Evolutionary conservation across 495 filamentous ascomycete genomes (phyloP).

Genomic region (Platismatia glauca): DNA sequence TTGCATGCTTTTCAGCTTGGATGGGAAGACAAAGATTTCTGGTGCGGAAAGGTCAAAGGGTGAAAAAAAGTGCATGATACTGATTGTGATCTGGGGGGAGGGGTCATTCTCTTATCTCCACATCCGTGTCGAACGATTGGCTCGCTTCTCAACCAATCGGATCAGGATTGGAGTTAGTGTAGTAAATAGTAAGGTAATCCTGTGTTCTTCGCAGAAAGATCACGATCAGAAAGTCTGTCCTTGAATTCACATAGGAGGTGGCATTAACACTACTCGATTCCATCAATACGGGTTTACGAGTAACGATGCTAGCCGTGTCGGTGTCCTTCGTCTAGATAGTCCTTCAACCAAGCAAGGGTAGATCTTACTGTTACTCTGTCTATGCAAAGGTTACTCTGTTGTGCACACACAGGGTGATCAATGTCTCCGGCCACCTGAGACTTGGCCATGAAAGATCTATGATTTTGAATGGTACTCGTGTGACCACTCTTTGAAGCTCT

Average conservation of each 20-base stretch:
- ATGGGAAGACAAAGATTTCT: background rate
- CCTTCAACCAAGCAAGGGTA: too few relatives aligned
- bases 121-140: constrained; percentile 1
- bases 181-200: too few relatives aligned
- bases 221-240: too few relatives aligned
- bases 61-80: background rate
- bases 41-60: background rate
- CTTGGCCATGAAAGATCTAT: background rate
- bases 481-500: constrained; percentile 39
- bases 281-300: too few relatives aligned
- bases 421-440: background rate
- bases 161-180: too few relatives aligned
- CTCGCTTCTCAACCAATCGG: constrained; percentile 10
- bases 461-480: background rate
- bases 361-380: background rate
- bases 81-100: background rate
- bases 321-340: too few relatives aligned
- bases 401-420: background rate
- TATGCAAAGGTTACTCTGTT: background rate
- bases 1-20: background rate
- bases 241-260: too few relatives aligned
- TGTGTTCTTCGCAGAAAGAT: too few relatives aligned
- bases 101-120: constrained; percentile 3
- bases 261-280: too few relatives aligned
- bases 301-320: too few relatives aligned